Percentiles rank a stretch among this genome's conserved stretches.
phyloP scores from a whole-genome alignment of 805 yeast species.

The Schizosaccharomyces cryophilus region DNA sequence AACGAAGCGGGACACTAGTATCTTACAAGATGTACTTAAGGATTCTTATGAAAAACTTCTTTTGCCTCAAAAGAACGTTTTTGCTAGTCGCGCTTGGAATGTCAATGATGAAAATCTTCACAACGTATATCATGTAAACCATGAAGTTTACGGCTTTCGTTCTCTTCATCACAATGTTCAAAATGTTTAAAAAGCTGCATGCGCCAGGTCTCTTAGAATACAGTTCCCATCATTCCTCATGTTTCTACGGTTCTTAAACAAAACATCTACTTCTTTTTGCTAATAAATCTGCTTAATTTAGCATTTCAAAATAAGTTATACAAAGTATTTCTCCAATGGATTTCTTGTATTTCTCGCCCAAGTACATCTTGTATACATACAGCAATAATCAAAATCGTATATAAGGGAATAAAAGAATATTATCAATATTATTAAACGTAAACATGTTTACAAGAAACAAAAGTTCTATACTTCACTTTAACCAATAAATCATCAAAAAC shows the following conservation, averaged over 20 bases:
- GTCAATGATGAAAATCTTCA: constrained; percentile 78
- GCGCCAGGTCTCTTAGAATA: background rate
- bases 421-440: background rate
- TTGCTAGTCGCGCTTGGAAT: constrained; percentile 33
- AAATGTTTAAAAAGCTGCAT: background rate
- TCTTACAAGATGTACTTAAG: constrained; percentile 40
- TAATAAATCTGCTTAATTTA: no score
- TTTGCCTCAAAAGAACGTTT: constrained; percentile 46
- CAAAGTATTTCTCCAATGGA: no score
- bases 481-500: background rate
- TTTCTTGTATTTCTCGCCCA: no score
- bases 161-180: constrained; percentile 79
- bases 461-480: background rate
- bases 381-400: background rate
- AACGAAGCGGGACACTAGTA: constrained; percentile 38
- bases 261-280: no score
- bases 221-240: background rate
- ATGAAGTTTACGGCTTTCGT: constrained; percentile 70
- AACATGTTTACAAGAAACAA: background rate
- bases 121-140: constrained; percentile 79
- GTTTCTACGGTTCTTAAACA: background rate
- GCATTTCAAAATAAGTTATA: no score
- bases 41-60: constrained; percentile 63
- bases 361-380: no score
- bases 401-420: background rate